Conservation (phyloP, 768 basidiomycete genomes). For the Rhodotorula kratochvilovae region DNA sequence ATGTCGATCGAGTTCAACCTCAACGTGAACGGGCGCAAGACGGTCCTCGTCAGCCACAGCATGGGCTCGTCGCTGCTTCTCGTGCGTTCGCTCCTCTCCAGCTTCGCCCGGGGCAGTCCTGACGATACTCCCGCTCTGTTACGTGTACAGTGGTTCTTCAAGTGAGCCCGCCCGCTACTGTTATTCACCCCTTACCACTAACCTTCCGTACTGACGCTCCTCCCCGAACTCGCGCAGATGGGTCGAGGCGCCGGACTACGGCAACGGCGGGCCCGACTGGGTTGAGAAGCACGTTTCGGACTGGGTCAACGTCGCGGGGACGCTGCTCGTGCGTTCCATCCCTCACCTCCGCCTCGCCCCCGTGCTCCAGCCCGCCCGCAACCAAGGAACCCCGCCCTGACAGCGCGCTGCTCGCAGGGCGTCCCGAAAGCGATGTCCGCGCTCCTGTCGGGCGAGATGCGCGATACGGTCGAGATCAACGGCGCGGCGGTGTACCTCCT, state of each 20-base stretch:
- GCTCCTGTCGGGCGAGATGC: slow-evolving; percentile 92
- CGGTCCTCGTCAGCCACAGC: slow-evolving; percentile 70
- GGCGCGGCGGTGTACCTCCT: slow-evolving; percentile 61
- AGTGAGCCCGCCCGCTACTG: slow-evolving; percentile 1
- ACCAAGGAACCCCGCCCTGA: neutral
- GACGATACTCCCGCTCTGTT: no score
- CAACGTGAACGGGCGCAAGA: slow-evolving; percentile 67
- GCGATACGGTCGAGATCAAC: slow-evolving; percentile 62
- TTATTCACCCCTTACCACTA: no score
- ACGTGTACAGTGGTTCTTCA: slow-evolving; percentile 37
- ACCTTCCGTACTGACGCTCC: neutral
- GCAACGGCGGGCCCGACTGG: slow-evolving; percentile 79
- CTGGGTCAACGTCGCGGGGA: slow-evolving; percentile 72
- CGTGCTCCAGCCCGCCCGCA: no score
- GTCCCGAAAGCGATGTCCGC: slow-evolving; percentile 86
- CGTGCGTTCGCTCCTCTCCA: neutral
- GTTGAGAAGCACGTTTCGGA: slow-evolving; percentile 89
- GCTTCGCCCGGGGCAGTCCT: neutral
- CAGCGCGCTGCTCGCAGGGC: slow-evolving; percentile 3
- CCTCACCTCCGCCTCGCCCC: neutral
- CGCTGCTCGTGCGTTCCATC: slow-evolving; percentile 57
- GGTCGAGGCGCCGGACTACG: slow-evolving; percentile 82
- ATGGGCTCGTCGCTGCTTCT: slow-evolving; percentile 70
- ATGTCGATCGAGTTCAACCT: slow-evolving; percentile 72
- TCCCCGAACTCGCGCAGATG: slow-evolving; percentile 54